Evolutionary conservation across 2,329 filamentous ascomycete species (phyloP), one percentile per base, ranked within the genome.

Genomic region (Pleoardoris graminearum): DNA sequence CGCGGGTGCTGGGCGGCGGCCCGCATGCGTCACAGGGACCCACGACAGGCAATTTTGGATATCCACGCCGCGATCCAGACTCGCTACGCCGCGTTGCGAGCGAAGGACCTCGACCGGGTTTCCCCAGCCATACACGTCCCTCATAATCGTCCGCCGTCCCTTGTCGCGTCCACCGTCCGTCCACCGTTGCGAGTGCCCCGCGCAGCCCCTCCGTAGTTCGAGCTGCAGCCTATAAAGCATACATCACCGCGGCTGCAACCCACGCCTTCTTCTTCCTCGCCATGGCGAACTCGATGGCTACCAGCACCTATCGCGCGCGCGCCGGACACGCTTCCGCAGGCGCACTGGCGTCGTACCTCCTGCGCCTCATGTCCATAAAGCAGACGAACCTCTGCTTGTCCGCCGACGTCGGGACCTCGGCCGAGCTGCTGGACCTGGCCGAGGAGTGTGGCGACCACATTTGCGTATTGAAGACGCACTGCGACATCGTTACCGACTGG

Each of bases 401-500:
- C 19, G 81, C 82, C 51, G 81, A 82, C 58, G 80, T 85, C 54
- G 79, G 78, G 43, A 83, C 77, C 42, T 82, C 82, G 10, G 76
- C 78, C 46, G 76, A 82, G 59, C 76, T 86, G 16, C 68, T 86
- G 16, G 74, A 76, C 37, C 72, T 86, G 8, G 82, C 82, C 25
- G 79, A 83, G 56, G 78, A 84, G 30, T 76, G 85, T 14, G 83
- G 84, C 53, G 82, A 85, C 59, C 78, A 80, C 55, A 85, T 86
- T 51, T 83, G 81, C 58, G 69, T 85, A 23, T 74, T 86, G 50
- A 83, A 85, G 69, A 82, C 84, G 4, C 82, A 85, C 63, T 82
- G 81, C 50, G 83, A 86, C 69, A 83, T 83, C 47, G 80, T 86
- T 60, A 77, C 80, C 56, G 83, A 86, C 68, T 86, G 83, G 77